A percentile compares a stretch with the other conserved stretches of the same genome.
Evolutionary conservation across 148 eudicot genomes (phyloP).

Genomic region (Salicornia ramosissima): DNA sequence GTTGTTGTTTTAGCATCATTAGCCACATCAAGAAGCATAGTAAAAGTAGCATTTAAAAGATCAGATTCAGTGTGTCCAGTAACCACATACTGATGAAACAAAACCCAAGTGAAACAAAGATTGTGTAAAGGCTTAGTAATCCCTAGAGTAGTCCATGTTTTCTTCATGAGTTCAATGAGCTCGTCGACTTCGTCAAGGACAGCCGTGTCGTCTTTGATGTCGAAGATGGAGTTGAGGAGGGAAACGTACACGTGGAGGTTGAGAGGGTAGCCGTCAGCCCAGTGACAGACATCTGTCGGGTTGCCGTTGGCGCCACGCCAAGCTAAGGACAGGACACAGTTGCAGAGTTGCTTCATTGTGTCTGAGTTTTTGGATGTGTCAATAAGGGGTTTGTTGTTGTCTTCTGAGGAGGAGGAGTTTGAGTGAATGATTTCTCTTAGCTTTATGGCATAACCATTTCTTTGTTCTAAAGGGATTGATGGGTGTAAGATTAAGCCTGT

Average conservation of each 20-base stretch:
- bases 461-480: constrained; percentile 47
- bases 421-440: constrained; percentile 44
- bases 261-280: constrained; percentile 91
- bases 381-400: constrained; percentile 47
- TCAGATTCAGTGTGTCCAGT: constrained; percentile 77
- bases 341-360: constrained; percentile 53
- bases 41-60: constrained; percentile 48
- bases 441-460: constrained; percentile 39
- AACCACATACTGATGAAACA: constrained; percentile 56
- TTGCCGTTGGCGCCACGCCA: constrained; percentile 57
- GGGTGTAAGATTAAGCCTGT: constrained; percentile 66
- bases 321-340: constrained; percentile 53
- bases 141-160: constrained; percentile 76
- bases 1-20: constrained; percentile 62
- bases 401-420: too few relatives aligned
- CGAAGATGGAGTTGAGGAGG: constrained; percentile 64
- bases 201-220: constrained; percentile 55
- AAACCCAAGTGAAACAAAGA: constrained; percentile 77
- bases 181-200: constrained; percentile 90
- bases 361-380: constrained; percentile 73
- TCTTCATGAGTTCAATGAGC: constrained; percentile 77
- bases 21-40: constrained; percentile 70
- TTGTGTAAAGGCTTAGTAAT: constrained; percentile 56
- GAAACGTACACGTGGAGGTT: constrained; percentile 64
- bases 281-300: constrained; percentile 62